phyloP scores from a whole-genome alignment of 2,329 filamentous ascomycete species.

The Pseudocercospora musae region DNA sequence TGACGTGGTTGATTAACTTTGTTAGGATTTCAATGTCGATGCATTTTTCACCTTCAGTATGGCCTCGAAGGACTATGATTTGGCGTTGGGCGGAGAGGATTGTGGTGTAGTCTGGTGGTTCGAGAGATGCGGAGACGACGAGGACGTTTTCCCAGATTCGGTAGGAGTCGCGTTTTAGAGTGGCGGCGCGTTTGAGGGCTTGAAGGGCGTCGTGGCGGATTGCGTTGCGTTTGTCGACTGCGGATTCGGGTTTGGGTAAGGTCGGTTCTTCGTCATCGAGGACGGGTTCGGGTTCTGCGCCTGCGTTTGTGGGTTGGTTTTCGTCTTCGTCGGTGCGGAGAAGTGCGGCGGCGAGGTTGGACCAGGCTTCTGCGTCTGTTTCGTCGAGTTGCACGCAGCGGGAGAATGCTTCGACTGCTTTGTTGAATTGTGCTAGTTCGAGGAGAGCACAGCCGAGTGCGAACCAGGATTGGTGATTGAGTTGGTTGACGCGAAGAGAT shows the following conservation, averaged over 20 bases:
- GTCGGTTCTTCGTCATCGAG: constrained; percentile 34
- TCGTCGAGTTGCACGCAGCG: constrained; percentile 82
- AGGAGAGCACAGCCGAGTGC: constrained; percentile 84
- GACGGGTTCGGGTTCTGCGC: constrained; percentile 17
- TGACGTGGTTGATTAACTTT: constrained; percentile 68
- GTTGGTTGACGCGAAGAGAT: constrained; percentile 72
- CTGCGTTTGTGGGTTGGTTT: not conserved
- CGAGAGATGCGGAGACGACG: constrained; percentile 74
- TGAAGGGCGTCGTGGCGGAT: constrained; percentile 71
- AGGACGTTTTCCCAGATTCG: constrained; percentile 97
- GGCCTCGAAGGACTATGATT: constrained; percentile 69
- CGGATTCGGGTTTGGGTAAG: constrained; percentile 14
- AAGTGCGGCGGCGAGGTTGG: constrained; percentile 83
- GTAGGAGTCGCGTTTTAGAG: constrained; percentile 79
- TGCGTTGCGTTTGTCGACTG: constrained; percentile 46
- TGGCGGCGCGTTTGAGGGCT: constrained; percentile 83
- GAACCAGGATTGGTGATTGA: constrained; percentile 84
- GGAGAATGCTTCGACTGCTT: constrained; percentile 78
- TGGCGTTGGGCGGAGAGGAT: constrained; percentile 71
- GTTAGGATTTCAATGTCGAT: constrained; percentile 72
- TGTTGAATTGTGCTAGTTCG: constrained; percentile 70
- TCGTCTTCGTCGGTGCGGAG: constrained; percentile 41
- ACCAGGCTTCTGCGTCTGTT: constrained; percentile 88
- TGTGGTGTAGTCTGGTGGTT: constrained; percentile 70
- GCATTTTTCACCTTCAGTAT: constrained; percentile 67